phyloP scores from a whole-genome alignment of 1,284 basidiomycete genomes.

The Ustilago crameri region DNA sequence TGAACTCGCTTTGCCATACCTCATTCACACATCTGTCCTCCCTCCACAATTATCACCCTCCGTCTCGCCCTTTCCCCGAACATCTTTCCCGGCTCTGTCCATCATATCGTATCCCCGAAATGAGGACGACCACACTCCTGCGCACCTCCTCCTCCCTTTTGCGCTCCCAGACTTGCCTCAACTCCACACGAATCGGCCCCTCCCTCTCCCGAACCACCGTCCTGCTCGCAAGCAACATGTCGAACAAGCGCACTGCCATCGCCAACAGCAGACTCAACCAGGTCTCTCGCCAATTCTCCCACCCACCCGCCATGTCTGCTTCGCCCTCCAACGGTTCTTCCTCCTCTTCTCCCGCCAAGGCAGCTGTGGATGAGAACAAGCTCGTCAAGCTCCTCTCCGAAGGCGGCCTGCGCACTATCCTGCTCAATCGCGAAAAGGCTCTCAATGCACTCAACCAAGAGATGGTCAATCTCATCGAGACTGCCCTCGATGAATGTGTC shows the following conservation, averaged over 20 bases:
- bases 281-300: conserved; percentile 39
- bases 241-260: conserved; percentile 19
- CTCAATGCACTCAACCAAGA: conserved; percentile 85
- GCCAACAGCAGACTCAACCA: conserved; percentile 38
- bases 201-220: not conserved
- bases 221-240: conserved; percentile 9
- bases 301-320: conserved; percentile 14
- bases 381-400: conserved; percentile 52
- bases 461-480: conserved; percentile 81
- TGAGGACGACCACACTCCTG: conserved; percentile 39
- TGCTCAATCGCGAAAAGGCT: conserved; percentile 83
- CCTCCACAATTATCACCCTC: conserved; percentile 6
- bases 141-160: conserved; percentile 29
- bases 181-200: not conserved
- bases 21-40: not conserved
- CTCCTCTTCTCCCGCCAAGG: not conserved
- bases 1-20: not conserved
- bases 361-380: conserved; percentile 13
- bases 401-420: conserved; percentile 73
- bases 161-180: conserved; percentile 11
- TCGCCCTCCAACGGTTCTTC: conserved; percentile 15
- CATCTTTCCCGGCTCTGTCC: conserved; percentile 2
- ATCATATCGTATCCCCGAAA: conserved; percentile 11
- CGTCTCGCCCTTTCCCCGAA: not conserved
- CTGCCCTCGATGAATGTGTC: conserved; percentile 77